A percentile compares a stretch with the other conserved stretches of the same genome.
phyloP scores from a whole-genome alignment of 192 early-diverging fungal species.

The Phlyctochytrium bullatum region DNA sequence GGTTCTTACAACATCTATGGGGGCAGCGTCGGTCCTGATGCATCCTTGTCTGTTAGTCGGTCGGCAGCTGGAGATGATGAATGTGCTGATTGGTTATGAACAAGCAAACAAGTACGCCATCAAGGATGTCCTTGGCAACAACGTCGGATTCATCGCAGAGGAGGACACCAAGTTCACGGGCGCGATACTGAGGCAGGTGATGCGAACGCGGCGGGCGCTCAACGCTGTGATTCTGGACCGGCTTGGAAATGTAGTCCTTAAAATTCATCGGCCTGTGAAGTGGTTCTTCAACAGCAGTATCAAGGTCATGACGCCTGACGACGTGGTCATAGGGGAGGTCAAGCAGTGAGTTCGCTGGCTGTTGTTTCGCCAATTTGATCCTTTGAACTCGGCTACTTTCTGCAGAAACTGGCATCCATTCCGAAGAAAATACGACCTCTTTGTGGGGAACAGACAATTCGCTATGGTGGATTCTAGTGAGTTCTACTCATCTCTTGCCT shows the following conservation, averaged over 20 bases:
- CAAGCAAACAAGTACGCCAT: conserved; percentile 87
- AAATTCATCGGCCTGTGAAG: conserved; percentile 61
- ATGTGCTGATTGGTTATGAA: conserved; percentile 71
- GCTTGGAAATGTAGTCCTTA: conserved; percentile 66
- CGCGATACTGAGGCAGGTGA: conserved; percentile 65
- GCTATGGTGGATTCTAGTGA: conserved; percentile 29
- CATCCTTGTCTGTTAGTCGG: conserved; percentile 66
- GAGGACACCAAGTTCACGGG: conserved; percentile 60
- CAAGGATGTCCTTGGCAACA: conserved; percentile 46
- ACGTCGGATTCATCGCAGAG: conserved; percentile 83
- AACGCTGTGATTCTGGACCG: conserved; percentile 70
- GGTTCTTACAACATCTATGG: conserved; percentile 11
- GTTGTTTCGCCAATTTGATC: neutral
- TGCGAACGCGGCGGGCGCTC: conserved; percentile 72
- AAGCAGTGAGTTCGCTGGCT: conserved; percentile 48
- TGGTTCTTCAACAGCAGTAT: conserved; percentile 74
- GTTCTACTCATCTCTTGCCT: neutral
- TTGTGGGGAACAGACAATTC: conserved; percentile 55
- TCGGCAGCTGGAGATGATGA: conserved; percentile 83
- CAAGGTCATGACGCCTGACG: conserved; percentile 59
- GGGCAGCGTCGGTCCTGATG: conserved; percentile 29
- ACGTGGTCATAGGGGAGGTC: conserved; percentile 73
- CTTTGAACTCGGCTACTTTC: neutral
- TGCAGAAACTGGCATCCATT: conserved; percentile 71
- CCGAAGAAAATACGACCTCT: conserved; percentile 81